Conservation (phyloP, 1,284 basidiomycete species). For the Rhodotorula sp. region DNA sequence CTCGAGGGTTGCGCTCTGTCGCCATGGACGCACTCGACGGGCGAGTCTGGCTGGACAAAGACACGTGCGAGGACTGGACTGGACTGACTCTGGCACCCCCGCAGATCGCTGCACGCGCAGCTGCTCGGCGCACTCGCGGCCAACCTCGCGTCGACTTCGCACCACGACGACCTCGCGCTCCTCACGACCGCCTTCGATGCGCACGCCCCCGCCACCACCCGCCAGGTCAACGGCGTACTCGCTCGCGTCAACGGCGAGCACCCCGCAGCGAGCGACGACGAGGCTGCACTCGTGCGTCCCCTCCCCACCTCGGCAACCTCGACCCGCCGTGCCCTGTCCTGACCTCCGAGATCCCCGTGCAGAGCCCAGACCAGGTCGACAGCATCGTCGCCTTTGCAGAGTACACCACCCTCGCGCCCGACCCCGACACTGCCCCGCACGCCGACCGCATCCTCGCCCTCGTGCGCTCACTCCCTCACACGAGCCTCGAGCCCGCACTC, state of each 20-base stretch:
- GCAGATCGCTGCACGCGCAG: conserved; percentile 71
- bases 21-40: conserved; percentile 14
- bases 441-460: conserved; percentile 48
- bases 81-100: conserved; percentile 21
- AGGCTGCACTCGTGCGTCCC: conserved; percentile 53
- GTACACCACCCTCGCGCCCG: conserved; percentile 23
- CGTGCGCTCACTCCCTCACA: conserved; percentile 66
- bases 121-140: conserved; percentile 77
- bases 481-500: conserved; percentile 72
- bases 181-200: conserved; percentile 29
- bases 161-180: conserved; percentile 36
- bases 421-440: conserved; percentile 1
- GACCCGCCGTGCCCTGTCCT: neutral
- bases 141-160: conserved; percentile 55
- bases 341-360: conserved; percentile 56
- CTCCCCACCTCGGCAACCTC: conserved; percentile 3
- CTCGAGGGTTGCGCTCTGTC: too few species aligned
- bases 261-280: conserved; percentile 51
- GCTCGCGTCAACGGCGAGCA: conserved; percentile 10
- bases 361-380: conserved; percentile 41
- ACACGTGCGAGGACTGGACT: rapidly evolving
- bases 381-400: conserved; percentile 43
- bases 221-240: conserved; percentile 19
- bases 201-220: conserved; percentile 14
- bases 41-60: neutral